Percentiles rank a stretch among this genome's conserved stretches.
phyloP scores from a whole-genome alignment of 2,329 filamentous ascomycete species.

The Aspergillus hortae region DNA sequence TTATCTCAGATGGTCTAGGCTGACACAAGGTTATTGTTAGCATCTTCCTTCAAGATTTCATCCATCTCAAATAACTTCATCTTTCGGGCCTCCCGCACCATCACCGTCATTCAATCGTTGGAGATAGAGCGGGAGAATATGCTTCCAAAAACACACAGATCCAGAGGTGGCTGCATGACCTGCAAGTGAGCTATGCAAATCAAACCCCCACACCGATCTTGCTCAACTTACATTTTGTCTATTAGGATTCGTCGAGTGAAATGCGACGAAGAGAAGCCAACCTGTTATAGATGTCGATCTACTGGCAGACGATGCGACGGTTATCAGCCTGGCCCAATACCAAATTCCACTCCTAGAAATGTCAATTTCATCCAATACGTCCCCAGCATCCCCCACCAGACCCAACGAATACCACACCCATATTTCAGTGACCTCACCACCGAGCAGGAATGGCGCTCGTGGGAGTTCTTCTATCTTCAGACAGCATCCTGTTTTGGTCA shows the following conservation, averaged over 20 bases:
- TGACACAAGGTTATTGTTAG: too few relatives aligned
- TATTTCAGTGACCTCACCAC: constrained; percentile 20
- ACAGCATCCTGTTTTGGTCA: constrained; percentile 43
- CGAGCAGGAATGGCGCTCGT: constrained; percentile 31
- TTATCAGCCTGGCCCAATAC: constrained; percentile 30
- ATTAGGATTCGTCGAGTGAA: constrained; percentile 53
- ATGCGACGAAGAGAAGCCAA: constrained; percentile 55
- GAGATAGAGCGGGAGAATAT: not conserved
- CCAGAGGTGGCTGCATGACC: constrained; percentile 46
- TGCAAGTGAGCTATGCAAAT: constrained; percentile 48
- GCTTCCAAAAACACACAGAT: constrained; percentile 4
- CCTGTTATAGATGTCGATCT: constrained; percentile 52
- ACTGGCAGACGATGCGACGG: constrained; percentile 57
- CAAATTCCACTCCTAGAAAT: constrained; percentile 16
- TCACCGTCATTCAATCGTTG: not conserved
- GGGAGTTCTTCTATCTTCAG: constrained; percentile 41
- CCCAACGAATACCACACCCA: constrained; percentile 9
- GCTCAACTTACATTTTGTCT: not conserved
- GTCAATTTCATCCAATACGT: constrained; percentile 21
- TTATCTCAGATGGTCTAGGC: too few relatives aligned
- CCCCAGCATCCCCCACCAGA: constrained; percentile 9
- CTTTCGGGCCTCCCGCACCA: not conserved
- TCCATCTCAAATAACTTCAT: too few relatives aligned
- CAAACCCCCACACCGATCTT: not conserved
- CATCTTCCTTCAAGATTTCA: too few relatives aligned